Percentiles rank a stretch among this genome's conserved stretches.
Evolutionary conservation across 345 rosid genomes (phyloP).

Genomic region (Populus tremula): DNA sequence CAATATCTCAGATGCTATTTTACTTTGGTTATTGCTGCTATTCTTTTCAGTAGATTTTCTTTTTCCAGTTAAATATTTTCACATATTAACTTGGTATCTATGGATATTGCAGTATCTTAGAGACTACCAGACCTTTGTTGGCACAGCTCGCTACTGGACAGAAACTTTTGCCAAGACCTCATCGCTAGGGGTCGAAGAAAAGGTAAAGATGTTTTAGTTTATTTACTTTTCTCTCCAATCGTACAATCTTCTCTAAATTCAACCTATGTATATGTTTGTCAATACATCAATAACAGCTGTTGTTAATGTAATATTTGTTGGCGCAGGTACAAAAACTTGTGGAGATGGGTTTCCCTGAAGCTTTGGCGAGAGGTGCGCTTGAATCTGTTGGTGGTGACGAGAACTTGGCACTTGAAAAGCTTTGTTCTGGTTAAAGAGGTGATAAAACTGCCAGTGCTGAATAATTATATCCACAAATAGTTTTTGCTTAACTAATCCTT

Average conservation of each 20-base stretch:
- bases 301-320: neutral
- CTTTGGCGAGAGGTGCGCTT: slow-evolving; percentile 71
- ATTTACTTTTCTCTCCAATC: neutral
- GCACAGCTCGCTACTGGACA: slow-evolving; percentile 99
- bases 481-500: neutral
- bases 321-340: slow-evolving; percentile 74
- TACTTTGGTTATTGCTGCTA: neutral
- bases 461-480: slow-evolving; percentile 2
- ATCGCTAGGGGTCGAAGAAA: slow-evolving; percentile 72
- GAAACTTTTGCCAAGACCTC: slow-evolving; percentile 87
- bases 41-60: neutral
- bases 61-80: neutral
- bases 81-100: neutral
- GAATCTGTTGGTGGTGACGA: slow-evolving; percentile 93
- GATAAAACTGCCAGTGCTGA: neutral
- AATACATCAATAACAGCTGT: neutral
- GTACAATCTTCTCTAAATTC: neutral
- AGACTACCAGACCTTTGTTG: slow-evolving; percentile 78
- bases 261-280: neutral
- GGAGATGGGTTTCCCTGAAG: slow-evolving; percentile 93
- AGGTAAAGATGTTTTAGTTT: slow-evolving; percentile 41
- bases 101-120: slow-evolving; percentile 64
- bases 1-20: neutral
- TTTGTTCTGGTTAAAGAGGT: slow-evolving; percentile 48
- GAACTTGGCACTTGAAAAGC: slow-evolving; percentile 91